Base-by-base conservation (phyloP, 768 basidiomycete genomes). In the Boletus vinaceobasis region DNA sequence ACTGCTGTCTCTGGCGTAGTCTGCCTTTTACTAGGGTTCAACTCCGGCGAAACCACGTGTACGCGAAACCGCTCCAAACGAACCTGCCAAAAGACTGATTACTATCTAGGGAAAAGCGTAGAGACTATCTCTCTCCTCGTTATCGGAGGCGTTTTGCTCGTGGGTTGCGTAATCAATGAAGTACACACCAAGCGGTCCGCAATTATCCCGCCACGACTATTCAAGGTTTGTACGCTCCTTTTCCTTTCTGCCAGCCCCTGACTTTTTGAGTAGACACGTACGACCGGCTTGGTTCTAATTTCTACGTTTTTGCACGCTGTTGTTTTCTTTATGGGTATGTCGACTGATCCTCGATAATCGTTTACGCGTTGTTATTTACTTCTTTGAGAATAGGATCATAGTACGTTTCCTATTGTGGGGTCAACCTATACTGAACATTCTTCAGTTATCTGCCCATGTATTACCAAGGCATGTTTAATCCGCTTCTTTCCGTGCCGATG, bases 21-120 rank as follows among this genome's bases (percentile, higher is more conserved):
- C 21, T 72, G 73, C 56, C 58, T 77, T 8, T 60, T 77, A 26
- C 46, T 77, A 8, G 77, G 75, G 10, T 74, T 77, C 57, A 71
- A 71, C 56, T 64, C 67, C 11, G 67, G 69, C 26, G 66, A 74
- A 57, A 65, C 57, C 0, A 57, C 61, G 4, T 77, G 74, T 74
- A 51, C 23, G 65, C 45, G 15, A 49, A 23, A 7, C 26, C 10
- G 3, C 35, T 21, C 19, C 5, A 44, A 45, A 45, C 8, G 11
- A 13, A 21, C 23, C 11, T 35, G 17, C 31, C 5, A 27, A 27
- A 37, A 21, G 32, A 39, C 52, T 59, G 13, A 63, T 33, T 33
- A 13, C 19, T n/a, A 26, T 33, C 8, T 27, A 71, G 73, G 73
- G 74, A 23, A 51, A 26, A 53, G 60, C 9, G 57, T 64, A 5